Evolutionary conservation across 768 basidiomycete species (phyloP).

Genomic region (Termitomyces sp.): DNA sequence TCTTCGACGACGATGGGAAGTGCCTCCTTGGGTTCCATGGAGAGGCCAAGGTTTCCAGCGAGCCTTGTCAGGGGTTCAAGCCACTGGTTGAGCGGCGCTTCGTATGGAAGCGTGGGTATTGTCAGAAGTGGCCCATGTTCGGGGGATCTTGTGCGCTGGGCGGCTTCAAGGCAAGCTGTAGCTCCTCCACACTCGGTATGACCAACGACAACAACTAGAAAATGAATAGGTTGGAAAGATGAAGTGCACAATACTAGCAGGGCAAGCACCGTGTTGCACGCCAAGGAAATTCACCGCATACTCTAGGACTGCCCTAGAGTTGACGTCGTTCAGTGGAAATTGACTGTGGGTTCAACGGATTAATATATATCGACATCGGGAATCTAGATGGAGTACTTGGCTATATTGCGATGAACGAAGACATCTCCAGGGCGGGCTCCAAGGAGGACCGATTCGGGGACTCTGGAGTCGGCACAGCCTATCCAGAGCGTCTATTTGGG

Average conservation of each 20-base stretch:
- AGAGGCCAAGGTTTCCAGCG: conserved; percentile 39
- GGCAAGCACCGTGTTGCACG: conserved; percentile 68
- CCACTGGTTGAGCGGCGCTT: conserved; percentile 62
- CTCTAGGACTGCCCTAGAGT: conserved; percentile 61
- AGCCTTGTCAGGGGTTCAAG: conserved; percentile 49
- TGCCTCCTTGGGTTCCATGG: conserved; percentile 29
- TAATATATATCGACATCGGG: not conserved
- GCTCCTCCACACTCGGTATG: conserved; percentile 84
- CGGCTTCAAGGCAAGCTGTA: conserved; percentile 45
- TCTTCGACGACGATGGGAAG: conserved; percentile 46
- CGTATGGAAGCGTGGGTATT: conserved; percentile 26
- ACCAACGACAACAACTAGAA: conserved; percentile 72
- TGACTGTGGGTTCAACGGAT: conserved; percentile 40
- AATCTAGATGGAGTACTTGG: conserved; percentile 41
- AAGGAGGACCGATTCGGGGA: conserved; percentile 73
- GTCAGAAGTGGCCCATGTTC: conserved; percentile 26
- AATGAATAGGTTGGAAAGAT: conserved; percentile 24
- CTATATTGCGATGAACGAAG: conserved; percentile 84
- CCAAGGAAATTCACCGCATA: conserved; percentile 70
- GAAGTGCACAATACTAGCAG: conserved; percentile 16
- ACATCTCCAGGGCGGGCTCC: conserved; percentile 70
- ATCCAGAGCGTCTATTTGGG: conserved; percentile 67
- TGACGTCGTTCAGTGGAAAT: conserved; percentile 67
- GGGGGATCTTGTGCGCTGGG: conserved; percentile 25
- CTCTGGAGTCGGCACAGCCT: conserved; percentile 80